Percentiles rank a stretch among this genome's conserved stretches.
phyloP scores from a whole-genome alignment of 2,329 filamentous ascomycete species.

The Diaporthe humulicola region DNA sequence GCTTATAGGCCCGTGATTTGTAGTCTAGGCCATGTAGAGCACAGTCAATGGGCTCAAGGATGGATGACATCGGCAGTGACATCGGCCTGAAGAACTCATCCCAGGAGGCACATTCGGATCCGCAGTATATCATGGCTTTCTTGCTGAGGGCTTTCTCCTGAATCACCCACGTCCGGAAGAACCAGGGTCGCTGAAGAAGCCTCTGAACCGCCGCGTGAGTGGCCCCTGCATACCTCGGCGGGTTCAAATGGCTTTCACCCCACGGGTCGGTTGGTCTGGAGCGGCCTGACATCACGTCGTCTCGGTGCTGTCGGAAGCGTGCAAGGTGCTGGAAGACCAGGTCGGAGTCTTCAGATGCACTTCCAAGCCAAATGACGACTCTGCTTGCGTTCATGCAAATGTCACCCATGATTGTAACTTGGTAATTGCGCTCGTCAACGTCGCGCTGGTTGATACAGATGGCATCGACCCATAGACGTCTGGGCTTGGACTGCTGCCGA shows the following conservation, averaged over 20 bases:
- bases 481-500: not conserved
- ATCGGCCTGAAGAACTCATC: not conserved
- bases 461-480: not conserved
- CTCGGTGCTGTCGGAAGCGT: not conserved
- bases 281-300: not conserved
- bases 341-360: not conserved
- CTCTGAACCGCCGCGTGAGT: not conserved
- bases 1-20: not conserved
- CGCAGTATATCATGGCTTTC: conserved; percentile 10
- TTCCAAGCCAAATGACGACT: not conserved
- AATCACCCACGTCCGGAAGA: conserved; percentile 21
- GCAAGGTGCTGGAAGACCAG: not conserved
- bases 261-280: not conserved
- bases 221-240: not conserved
- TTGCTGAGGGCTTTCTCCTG: conserved; percentile 23
- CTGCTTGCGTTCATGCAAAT: not conserved
- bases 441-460: not conserved
- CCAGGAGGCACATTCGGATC: conserved; percentile 14
- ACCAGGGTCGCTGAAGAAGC: conserved; percentile 3
- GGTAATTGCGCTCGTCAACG: conserved; percentile 1
- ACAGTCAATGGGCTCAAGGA: too few relatives aligned
- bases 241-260: not conserved
- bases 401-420: not conserved
- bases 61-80: too few relatives aligned
- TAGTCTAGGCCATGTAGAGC: not conserved